These are phyloP conservation scores for Metarhizium sp. DNA, from an alignment of 2,329 filamentous ascomycete genomes.

Conservation along the genomic window DNA sequence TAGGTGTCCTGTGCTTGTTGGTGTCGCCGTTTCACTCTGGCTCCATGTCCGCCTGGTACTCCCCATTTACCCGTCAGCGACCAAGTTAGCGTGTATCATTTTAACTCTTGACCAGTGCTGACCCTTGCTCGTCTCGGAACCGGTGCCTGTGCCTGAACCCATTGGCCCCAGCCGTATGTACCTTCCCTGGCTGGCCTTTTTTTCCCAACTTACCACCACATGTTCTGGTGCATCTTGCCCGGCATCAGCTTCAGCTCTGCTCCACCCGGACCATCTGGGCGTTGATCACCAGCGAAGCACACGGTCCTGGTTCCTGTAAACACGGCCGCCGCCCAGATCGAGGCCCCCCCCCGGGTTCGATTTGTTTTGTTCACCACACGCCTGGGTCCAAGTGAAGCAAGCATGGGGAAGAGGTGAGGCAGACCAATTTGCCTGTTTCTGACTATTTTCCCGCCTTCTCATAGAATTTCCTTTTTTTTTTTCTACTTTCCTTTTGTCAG, in stretches of 20 bases:
- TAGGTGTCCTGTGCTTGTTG: too few relatives aligned
- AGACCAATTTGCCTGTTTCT: not conserved
- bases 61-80: too few relatives aligned
- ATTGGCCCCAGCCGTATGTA: not conserved
- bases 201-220: too few relatives aligned
- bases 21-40: too few relatives aligned
- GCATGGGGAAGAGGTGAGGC: not conserved
- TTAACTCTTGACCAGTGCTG: too few relatives aligned
- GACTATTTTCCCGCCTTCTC: not conserved
- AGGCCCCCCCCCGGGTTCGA: not conserved
- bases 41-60: too few relatives aligned
- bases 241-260: too few relatives aligned
- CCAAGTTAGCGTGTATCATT: too few relatives aligned
- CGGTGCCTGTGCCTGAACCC: not conserved
- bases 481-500: not conserved
- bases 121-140: not conserved
- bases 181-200: too few relatives aligned
- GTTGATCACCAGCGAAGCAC: too few relatives aligned
- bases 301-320: not conserved
- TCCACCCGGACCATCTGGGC: too few relatives aligned
- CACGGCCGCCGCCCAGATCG: conserved; percentile 3
- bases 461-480: not conserved
- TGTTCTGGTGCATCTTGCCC: too few relatives aligned
- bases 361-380: conserved; percentile 5
- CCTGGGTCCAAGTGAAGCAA: not conserved